Base-by-base conservation (phyloP, 495 filamentous ascomycete species). In the Umbilicaria muhlenbergii region DNA sequence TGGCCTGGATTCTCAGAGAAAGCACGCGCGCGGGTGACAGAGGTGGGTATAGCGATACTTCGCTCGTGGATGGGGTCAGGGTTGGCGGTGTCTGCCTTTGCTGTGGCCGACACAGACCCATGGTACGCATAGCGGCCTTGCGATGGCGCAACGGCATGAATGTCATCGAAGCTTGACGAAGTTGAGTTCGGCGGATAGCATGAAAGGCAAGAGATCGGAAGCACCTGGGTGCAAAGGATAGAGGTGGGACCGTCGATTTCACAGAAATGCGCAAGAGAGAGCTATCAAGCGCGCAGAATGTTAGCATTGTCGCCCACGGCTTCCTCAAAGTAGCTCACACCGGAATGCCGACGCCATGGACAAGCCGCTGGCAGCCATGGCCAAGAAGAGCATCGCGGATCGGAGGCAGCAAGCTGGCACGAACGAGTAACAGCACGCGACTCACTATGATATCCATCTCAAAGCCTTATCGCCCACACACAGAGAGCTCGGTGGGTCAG, bases 231-330 rank as follows among this genome's bases (percentile, higher is more conserved):
- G 60, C 92, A 93, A 64, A 95, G 83, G 60, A 95, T 78, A 41
- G 87, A 91, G 39, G 87, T 94, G 11, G 88, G 88, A 47, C 88
- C 88, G 70, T 95, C 87, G 54, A 86, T 71, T 63, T 95, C 88
- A 70, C 88, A 95, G 62, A 93, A 95, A 66, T 95, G 88, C 56
- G 88, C 88, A 52, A 95, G 75, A 59, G 86, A 92, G 56, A 94
- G 75, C 88, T 95, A 41, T 51, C 24, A 28, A 28, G 21, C 32
- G 34, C 32, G 38, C 31, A 24, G 24, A 14, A 5, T 33, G 5
- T 42, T 24, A 42, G 35, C 35, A 8, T 18, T 15, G 17, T 37
- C 24, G 35, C 2, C 35, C 35, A 37, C 11, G 17, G 35, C 8
- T 8, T 15, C 35, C 15, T 37, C 6, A 18, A 10, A 6, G 35